Evolutionary conservation across 495 filamentous ascomycete species (phyloP).

Genomic region (Penicillium cataractarum): DNA sequence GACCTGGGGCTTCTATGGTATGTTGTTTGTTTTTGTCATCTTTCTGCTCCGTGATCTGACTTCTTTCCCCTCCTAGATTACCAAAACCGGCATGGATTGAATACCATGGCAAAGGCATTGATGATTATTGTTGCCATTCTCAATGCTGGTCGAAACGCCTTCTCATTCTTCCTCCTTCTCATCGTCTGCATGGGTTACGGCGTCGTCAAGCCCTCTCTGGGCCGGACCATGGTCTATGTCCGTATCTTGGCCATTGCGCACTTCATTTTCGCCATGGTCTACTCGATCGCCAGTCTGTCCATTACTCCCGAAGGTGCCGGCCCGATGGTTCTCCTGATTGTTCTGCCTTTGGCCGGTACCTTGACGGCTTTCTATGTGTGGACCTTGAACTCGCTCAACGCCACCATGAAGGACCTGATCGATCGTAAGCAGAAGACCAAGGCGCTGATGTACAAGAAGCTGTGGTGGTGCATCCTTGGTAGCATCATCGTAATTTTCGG

Average conservation of each 20-base stretch:
- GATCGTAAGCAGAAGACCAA: conserved; percentile 95
- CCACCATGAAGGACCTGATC: conserved; percentile 92
- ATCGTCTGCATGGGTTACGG: conserved; percentile 99
- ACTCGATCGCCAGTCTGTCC: conserved; percentile 85
- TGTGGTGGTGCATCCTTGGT: conserved; percentile 96
- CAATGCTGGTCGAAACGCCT: conserved; percentile 92
- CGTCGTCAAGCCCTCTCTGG: conserved; percentile 93
- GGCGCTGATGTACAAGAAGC: conserved; percentile 93
- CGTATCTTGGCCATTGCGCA: conserved; percentile 88
- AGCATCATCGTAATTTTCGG: conserved; percentile 94
- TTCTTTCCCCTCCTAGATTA: conserved; percentile 61
- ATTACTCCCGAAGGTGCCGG: conserved; percentile 76
- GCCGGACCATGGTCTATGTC: conserved; percentile 91
- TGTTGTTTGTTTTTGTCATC: not conserved
- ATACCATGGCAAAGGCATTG: conserved; percentile 75
- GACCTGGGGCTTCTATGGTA: conserved; percentile 94
- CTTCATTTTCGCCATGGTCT: conserved; percentile 94
- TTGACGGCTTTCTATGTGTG: conserved; percentile 98
- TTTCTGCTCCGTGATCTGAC: conserved; percentile 13
- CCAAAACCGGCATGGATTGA: conserved; percentile 84
- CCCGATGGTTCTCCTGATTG: conserved; percentile 91
- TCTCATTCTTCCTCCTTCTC: conserved; percentile 97
- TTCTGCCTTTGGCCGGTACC: conserved; percentile 88
- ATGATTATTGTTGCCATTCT: conserved; percentile 89
- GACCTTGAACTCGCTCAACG: conserved; percentile 94